Percentiles rank a stretch among this genome's conserved stretches.
phyloP scores from a whole-genome alignment of 2,329 filamentous ascomycete genomes.

The Penicillium sp. region DNA sequence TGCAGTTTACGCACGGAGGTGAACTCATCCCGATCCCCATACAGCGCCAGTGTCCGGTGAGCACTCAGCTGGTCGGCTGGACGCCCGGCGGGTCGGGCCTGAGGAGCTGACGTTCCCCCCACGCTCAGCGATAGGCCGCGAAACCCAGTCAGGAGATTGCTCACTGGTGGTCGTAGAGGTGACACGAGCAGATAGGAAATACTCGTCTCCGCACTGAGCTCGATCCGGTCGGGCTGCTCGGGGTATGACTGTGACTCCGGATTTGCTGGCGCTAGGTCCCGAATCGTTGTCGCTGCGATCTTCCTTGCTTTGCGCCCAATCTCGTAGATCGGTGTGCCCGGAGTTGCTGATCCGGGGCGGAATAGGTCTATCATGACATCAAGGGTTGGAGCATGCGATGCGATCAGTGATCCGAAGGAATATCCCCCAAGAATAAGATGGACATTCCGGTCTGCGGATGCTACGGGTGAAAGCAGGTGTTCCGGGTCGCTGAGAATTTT shows the following conservation, averaged over 20 bases:
- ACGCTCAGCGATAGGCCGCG: slow-evolving; percentile 43
- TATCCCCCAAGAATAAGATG: slow-evolving; percentile 70
- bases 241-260: neutral
- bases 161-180: slow-evolving; percentile 57
- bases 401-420: slow-evolving; percentile 85
- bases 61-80: slow-evolving; percentile 56
- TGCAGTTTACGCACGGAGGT: slow-evolving; percentile 63
- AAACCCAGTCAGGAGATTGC: slow-evolving; percentile 62
- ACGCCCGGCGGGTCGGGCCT: slow-evolving; percentile 34
- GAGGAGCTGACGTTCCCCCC: slow-evolving; percentile 19
- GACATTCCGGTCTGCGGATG: slow-evolving; percentile 12
- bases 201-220: slow-evolving; percentile 16
- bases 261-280: slow-evolving; percentile 34
- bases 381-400: slow-evolving; percentile 64
- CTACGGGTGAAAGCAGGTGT: neutral
- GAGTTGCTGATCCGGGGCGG: slow-evolving; percentile 41
- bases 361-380: slow-evolving; percentile 62
- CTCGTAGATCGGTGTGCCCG: slow-evolving; percentile 61
- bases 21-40: slow-evolving; percentile 73
- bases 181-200: slow-evolving; percentile 62
- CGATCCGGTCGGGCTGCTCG: neutral
- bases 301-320: slow-evolving; percentile 68
- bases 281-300: slow-evolving; percentile 63
- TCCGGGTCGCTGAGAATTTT: neutral
- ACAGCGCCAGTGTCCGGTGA: slow-evolving; percentile 66